Evolutionary conservation across 208 protist genomes (phyloP), one percentile per base, ranked within the genome.

Genomic region (Sergeia podlipaevii): DNA sequence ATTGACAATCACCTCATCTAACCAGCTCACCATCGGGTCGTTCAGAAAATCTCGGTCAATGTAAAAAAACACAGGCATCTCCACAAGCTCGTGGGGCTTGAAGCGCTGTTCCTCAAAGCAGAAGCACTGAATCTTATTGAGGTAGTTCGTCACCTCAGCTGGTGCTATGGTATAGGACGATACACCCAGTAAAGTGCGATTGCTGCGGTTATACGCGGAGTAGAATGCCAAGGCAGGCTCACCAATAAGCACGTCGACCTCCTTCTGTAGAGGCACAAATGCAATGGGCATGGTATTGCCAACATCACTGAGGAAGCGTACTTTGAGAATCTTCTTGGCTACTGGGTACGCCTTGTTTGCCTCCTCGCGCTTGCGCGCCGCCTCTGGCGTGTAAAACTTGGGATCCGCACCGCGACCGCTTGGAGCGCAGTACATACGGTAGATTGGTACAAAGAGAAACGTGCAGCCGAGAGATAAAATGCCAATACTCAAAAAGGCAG

Each of bases 111-210:
- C 93, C 64, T 97, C 91, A 37, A 97, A 97, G 70, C 95, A 98
- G 61, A 98, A 98, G 71, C 97, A 98, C 80, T 98, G 95, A 64
- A 98, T 97, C 70, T 98, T 98, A 60, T 97, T 97, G 41, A 98
- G 88, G 70, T 98, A 98, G 50, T 85, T 81, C 29, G 88, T 96
- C 28, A 95, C 94, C 79, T 93, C 83, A 1, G 80, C 66, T 18
- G 89, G 89, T 8, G 82, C 77, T 58, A 96, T 92, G 17, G 82
- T 96, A 77, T 96, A 96, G n/a, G 83, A 93, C 7, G 85, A 91
- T 10, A 96, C 80, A 13, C 89, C 89, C 7, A 92, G 70, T 18
- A 96, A 63, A 11, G 85, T 93, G 26, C 85, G 73, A 54, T 91
- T 85, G 45, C 85, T 92, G 28, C 80, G 73, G 74, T 96, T 96